These are phyloP conservation scores for Nicotiana benthamiana DNA, from an alignment of 257 asterid species.

Conservation along the genomic window DNA sequence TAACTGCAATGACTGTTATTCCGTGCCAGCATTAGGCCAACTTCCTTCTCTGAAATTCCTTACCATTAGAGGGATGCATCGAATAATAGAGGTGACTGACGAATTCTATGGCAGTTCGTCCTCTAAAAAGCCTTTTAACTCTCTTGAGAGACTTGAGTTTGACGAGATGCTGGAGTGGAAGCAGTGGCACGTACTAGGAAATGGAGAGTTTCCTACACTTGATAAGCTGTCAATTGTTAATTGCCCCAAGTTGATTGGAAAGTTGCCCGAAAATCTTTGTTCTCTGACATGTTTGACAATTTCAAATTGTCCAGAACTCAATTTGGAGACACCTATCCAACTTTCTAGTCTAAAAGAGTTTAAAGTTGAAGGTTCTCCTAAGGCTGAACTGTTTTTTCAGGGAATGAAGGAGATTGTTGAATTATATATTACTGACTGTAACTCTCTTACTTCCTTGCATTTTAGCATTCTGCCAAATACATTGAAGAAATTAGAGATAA, in stretches of 20 bases:
- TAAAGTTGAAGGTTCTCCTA: too few species aligned
- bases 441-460: neutral
- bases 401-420: neutral
- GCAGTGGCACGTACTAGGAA: neutral
- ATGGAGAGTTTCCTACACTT: neutral
- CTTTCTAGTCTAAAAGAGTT: too few species aligned
- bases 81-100: neutral
- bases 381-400: neutral
- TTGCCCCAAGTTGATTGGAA: too few species aligned
- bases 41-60: neutral
- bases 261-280: too few species aligned
- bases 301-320: too few species aligned
- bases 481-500: rapidly evolving
- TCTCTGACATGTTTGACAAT: too few species aligned
- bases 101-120: neutral
- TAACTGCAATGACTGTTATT: neutral
- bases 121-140: neutral
- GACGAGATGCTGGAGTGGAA: neutral
- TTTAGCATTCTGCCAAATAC: neutral
- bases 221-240: too few species aligned
- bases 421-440: neutral
- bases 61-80: neutral
- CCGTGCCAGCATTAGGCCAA: conserved; percentile 2
- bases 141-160: neutral
- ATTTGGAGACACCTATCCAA: too few species aligned